Conservation (phyloP, 1,284 basidiomycete genomes). For the Pisolithus thermaeus region DNA sequence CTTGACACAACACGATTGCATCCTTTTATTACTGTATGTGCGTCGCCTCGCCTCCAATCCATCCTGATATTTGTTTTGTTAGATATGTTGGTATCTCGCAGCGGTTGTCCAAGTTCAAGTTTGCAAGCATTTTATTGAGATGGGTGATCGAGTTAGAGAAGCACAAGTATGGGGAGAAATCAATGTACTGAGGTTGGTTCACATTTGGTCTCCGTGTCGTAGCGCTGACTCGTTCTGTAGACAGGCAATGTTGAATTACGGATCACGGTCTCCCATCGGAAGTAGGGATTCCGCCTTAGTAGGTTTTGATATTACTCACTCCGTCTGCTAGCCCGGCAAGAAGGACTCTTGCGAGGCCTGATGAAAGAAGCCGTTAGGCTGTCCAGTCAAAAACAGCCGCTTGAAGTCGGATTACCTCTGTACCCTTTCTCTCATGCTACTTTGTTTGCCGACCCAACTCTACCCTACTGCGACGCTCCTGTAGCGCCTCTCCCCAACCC, state of each 20-base stretch:
- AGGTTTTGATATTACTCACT: constrained; percentile 12
- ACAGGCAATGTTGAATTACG: constrained; percentile 76
- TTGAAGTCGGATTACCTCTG: constrained; percentile 70
- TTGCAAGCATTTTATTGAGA: constrained; percentile 78
- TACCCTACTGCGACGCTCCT: constrained; percentile 18
- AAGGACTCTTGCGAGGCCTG: constrained; percentile 71
- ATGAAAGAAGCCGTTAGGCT: constrained; percentile 80
- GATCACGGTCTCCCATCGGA: constrained; percentile 72
- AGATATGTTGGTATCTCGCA: constrained; percentile 87
- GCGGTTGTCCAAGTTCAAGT: constrained; percentile 78
- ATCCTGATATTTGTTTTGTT: constrained; percentile 13
- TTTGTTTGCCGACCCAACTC: constrained; percentile 44
- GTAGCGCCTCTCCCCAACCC: constrained; percentile 36
- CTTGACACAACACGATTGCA: constrained; percentile 72
- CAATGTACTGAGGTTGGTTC: constrained; percentile 62
- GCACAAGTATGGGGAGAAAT: constrained; percentile 79
- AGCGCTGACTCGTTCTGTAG: constrained; percentile 31
- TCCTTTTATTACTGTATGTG: constrained; percentile 70
- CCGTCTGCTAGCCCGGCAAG: constrained; percentile 57
- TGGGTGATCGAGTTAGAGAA: constrained; percentile 61
- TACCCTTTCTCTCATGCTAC: constrained; percentile 71
- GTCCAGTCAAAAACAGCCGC: constrained; percentile 69
- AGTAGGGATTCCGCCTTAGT: constrained; percentile 42
- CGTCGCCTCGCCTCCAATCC: constrained; percentile 1
- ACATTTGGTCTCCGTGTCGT: background rate